Evolutionary conservation across 83 land plant species (phyloP).

Genomic region (Isoetes engelmannii): DNA sequence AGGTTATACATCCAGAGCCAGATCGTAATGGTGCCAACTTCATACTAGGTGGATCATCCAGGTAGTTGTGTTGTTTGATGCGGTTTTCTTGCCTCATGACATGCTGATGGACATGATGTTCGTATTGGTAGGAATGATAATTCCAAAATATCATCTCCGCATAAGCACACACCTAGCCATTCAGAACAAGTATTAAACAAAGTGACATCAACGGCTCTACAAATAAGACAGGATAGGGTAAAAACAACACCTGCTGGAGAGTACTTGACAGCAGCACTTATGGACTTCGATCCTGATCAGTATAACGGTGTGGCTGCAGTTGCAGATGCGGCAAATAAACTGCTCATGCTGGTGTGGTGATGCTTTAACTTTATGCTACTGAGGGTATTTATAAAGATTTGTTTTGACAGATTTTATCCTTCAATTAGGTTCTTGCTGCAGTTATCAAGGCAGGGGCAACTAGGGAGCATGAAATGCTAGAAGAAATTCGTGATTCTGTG

Average conservation of each 20-base stretch:
- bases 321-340: constrained; percentile 97
- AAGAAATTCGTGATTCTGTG: constrained; percentile 93
- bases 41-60: too few species aligned
- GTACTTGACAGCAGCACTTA: constrained; percentile 81
- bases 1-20: constrained; percentile 9
- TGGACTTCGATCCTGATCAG: constrained; percentile 94
- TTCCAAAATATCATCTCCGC: constrained; percentile 19
- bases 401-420: too few species aligned
- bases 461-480: constrained; percentile 97
- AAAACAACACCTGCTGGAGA: constrained; percentile 97
- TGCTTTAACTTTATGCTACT: not conserved
- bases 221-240: constrained; percentile 39
- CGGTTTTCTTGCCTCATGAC: not conserved
- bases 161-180: constrained; percentile 8
- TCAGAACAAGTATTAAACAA: too few species aligned
- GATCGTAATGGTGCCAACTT: too few species aligned
- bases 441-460: constrained; percentile 98
- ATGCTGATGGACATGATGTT: not conserved
- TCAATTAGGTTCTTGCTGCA: constrained; percentile 84
- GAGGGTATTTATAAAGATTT: not conserved
- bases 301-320: constrained; percentile 74
- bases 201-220: not conserved
- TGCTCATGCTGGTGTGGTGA: constrained; percentile 81
- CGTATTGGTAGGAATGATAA: constrained; percentile 28
- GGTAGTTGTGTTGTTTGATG: too few species aligned